Evolutionary conservation across 306 rosid species (phyloP).

Genomic region (Vigna unguiculata): DNA sequence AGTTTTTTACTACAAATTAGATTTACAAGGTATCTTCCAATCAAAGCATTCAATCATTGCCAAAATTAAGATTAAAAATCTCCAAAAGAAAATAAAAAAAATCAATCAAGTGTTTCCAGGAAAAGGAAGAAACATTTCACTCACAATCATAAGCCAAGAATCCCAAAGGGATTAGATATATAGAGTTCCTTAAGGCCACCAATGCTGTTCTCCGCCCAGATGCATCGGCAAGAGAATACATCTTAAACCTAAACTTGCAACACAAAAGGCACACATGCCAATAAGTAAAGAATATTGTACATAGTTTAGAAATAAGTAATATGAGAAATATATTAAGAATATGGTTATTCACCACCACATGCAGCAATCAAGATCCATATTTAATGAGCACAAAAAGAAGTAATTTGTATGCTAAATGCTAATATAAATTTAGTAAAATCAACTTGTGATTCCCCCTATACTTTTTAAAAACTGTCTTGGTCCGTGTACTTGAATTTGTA

Average conservation of each 20-base stretch:
- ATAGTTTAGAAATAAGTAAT: constrained; percentile 18
- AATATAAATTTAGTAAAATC: constrained; percentile 10
- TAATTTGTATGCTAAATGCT: not conserved
- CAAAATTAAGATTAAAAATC: constrained; percentile 7
- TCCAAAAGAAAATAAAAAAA: too few species aligned
- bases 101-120: constrained; percentile 5
- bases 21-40: not conserved
- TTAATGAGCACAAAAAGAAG: not conserved
- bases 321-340: not conserved
- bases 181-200: constrained; percentile 89
- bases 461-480: not conserved
- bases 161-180: constrained; percentile 91
- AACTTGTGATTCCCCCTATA: constrained; percentile 7
- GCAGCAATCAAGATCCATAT: constrained; percentile 16
- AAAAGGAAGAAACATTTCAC: constrained; percentile 52
- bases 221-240: constrained; percentile 88
- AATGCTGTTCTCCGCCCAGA: constrained; percentile 82
- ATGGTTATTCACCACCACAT: constrained; percentile 19
- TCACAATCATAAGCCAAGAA: constrained; percentile 93
- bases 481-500: not conserved
- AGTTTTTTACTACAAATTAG: constrained; percentile 1
- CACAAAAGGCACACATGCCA: constrained; percentile 4
- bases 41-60: not conserved
- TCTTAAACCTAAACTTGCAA: constrained; percentile 73
- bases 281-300: constrained; percentile 7